Evolutionary conservation across 2,329 filamentous ascomycete genomes (phyloP), one percentile per base, ranked within the genome.

Genomic region (Apiospora koreana): DNA sequence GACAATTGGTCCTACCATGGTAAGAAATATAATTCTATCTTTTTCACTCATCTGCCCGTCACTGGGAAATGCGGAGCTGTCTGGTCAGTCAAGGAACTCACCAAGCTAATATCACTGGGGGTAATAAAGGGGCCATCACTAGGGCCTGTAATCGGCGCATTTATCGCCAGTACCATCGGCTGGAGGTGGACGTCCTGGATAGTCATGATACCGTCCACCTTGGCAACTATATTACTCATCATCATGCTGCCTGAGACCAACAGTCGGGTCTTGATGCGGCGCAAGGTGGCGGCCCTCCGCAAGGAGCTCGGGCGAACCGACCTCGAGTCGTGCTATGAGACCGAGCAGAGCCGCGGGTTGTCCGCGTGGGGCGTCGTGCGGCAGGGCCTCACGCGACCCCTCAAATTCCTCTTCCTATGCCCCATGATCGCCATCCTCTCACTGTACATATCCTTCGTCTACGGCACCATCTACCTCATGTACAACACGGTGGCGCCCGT

Each of bases 111-210:
- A 8, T 21, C n/a, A 0, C 12, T 43, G 18, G 18, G 28, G 25
- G 38, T 31, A 38, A 14, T 25, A 3, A 46, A 68, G 66, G 67
- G 67, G 3, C 67, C 50, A 16, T 62, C 67, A 5, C 46, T 77
- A 2, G 76, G 74, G 23, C 74, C 74, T 18, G 71, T 75, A 6
- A 48, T 75, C 9, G 81, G 81, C 14, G 86, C 84, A 10, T 88
- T 85, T 71, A 78, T 88, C 6, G 80, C 83, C 1, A 79, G 86
- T 58, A 82, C 80, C 1, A 84, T 85, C 18, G 85, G 85, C 12
- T 87, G 86, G 86, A 80, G 85, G 16, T 88, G 87, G 86, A 79
- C 83, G 5, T 83, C 82, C 71, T 88, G 86, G 86, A 81, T 89
- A 65, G 81, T 86, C 31, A 79, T 88, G 68, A 88, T 89, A 70